Percentiles rank a stretch among this genome's conserved stretches.
Evolutionary conservation across 495 filamentous ascomycete species (phyloP).

Genomic region (Trichoderma virens): DNA sequence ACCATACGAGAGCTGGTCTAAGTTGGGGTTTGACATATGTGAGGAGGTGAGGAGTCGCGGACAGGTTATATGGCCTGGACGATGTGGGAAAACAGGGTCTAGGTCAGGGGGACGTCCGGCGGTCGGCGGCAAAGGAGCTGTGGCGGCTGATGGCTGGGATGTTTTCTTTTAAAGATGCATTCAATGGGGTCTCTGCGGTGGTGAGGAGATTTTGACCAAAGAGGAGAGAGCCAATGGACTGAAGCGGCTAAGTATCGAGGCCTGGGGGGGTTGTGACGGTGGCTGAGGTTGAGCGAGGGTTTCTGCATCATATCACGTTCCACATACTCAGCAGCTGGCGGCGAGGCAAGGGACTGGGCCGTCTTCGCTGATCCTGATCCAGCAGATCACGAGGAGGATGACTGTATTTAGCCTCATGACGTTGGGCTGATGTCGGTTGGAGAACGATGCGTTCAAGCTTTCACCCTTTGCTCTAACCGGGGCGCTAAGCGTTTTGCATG

Average conservation of each 20-base stretch:
- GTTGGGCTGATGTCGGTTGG: constrained; percentile 1
- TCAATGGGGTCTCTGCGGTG: not conserved
- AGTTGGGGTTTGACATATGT: not conserved
- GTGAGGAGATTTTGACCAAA: not conserved
- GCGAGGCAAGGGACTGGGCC: not conserved
- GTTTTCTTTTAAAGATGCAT: no score
- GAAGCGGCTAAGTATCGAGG: not conserved
- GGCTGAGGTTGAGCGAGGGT: not conserved
- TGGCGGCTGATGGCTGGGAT: not conserved
- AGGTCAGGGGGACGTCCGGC: constrained; percentile 6
- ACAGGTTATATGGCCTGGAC: not conserved
- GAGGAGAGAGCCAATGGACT: not conserved
- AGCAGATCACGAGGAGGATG: constrained; percentile 2
- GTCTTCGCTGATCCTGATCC: constrained; percentile 6
- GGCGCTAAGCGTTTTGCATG: not conserved
- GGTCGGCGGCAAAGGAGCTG: not conserved
- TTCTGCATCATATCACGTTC: not conserved
- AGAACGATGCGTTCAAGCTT: not conserved
- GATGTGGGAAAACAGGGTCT: not conserved
- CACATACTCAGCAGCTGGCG: not conserved
- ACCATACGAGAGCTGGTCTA: not conserved
- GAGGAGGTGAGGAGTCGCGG: not conserved
- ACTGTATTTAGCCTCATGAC: constrained; percentile 4
- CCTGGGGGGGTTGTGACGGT: not conserved
- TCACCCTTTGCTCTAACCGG: not conserved